phyloP scores from a whole-genome alignment of 139 green algal species.

The Dunaliella primolecta region DNA sequence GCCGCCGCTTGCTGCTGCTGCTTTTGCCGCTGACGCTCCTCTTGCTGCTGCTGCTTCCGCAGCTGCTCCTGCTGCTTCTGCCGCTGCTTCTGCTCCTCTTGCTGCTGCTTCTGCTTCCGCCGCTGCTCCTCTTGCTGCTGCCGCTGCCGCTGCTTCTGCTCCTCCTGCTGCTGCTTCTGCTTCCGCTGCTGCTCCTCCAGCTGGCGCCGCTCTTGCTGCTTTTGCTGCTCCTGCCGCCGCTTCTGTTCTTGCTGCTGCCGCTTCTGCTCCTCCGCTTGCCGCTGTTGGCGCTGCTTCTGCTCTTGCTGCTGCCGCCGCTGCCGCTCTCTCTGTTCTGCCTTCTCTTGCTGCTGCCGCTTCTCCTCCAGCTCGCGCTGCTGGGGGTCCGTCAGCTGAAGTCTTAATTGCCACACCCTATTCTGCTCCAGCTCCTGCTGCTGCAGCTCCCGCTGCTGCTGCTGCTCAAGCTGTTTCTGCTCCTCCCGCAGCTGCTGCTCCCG shows the following conservation, averaged over 20 bases:
- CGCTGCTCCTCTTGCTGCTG: background rate
- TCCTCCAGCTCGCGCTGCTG: background rate
- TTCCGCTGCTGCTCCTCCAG: background rate
- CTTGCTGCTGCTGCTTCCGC: no score
- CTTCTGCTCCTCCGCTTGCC: background rate
- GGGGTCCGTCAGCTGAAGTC: background rate
- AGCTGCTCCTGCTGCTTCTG: background rate
- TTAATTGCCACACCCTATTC: background rate
- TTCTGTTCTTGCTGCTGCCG: background rate
- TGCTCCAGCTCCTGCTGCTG: background rate
- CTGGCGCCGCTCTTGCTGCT: background rate
- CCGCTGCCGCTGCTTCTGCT: background rate
- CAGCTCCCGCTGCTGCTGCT: background rate
- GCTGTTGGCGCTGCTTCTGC: background rate
- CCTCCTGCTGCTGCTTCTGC: background rate
- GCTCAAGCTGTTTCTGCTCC: background rate
- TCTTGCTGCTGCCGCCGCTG: background rate
- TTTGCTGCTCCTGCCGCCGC: background rate
- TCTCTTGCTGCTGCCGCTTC: background rate
- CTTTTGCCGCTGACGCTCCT: no score
- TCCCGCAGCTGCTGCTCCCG: background rate
- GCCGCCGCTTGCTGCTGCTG: no score
- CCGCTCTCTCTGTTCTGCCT: background rate
- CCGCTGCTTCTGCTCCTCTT: background rate
- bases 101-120: no score